phyloP scores from a whole-genome alignment of 2,329 filamentous ascomycete genomes.

The Ceratocystis alfenasii region DNA sequence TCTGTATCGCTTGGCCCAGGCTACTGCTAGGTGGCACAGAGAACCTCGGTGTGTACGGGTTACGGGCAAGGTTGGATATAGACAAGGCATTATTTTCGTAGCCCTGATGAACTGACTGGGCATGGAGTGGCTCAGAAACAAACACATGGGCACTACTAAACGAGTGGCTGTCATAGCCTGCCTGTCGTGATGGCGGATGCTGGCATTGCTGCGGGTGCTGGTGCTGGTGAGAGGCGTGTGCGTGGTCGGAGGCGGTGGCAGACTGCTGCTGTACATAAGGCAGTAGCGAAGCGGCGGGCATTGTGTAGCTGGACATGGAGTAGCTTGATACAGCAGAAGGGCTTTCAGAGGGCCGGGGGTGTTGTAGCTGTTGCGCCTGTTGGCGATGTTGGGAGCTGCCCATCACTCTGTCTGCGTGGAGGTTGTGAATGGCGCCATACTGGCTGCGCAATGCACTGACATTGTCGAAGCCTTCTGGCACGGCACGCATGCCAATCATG shows the following conservation, averaged over 20 bases:
- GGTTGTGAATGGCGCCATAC: slow-evolving; percentile 43
- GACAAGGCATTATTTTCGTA: neutral
- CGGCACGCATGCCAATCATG: slow-evolving; percentile 60
- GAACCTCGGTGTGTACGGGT: neutral
- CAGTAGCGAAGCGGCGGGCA: slow-evolving; percentile 38
- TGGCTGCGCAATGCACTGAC: slow-evolving; percentile 56
- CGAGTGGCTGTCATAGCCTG: neutral
- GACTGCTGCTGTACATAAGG: neutral
- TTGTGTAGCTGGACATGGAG: slow-evolving; percentile 46
- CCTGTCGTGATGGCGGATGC: neutral
- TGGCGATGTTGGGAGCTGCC: slow-evolving; percentile 29
- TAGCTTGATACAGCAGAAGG: slow-evolving; percentile 30
- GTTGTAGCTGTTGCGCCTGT: neutral
- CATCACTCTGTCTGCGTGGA: slow-evolving; percentile 19
- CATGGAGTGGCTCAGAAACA: neutral
- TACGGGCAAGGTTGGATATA: neutral
- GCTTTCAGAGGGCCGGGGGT: slow-evolving; percentile 16
- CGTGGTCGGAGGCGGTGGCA: neutral
- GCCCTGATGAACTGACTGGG: neutral
- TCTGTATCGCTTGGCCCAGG: neutral
- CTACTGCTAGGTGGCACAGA: neutral
- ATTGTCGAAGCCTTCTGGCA: slow-evolving; percentile 60
- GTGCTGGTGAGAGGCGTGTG: neutral
- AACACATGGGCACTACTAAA: neutral
- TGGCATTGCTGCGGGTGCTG: neutral